Percentiles rank a stretch among this genome's conserved stretches.
These are phyloP conservation scores for Hanseniaspora sp. DNA, from an alignment of 1,139 yeast genomes.

Conservation along the genomic window DNA sequence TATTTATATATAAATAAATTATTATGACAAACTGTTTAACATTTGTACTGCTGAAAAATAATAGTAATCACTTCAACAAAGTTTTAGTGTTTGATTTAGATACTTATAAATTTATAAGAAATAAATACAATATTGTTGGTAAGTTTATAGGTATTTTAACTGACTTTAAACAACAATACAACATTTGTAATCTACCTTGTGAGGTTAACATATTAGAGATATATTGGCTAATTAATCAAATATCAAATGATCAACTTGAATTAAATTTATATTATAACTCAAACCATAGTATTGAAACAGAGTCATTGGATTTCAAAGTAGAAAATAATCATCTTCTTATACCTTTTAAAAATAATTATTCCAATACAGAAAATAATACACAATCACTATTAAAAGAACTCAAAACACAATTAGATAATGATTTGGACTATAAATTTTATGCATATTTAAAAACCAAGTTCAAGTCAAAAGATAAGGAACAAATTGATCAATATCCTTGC, in stretches of 20 bases:
- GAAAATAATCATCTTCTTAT: background rate
- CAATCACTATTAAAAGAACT: background rate
- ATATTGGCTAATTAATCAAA: background rate
- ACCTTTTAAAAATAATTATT: background rate
- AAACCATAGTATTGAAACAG: background rate
- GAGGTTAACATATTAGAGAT: conserved; percentile 4
- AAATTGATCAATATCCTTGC: conserved; percentile 3
- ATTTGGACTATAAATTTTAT: conserved; percentile 4
- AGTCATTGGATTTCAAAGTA: background rate
- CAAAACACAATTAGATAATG: background rate
- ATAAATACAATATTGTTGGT: conserved; percentile 3
- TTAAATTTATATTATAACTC: background rate
- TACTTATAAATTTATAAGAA: conserved; percentile 7
- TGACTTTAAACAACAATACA: conserved; percentile 9
- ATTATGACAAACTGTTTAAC: background rate
- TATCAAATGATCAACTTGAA: background rate
- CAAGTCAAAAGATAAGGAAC: background rate
- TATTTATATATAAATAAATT: too few relatives aligned
- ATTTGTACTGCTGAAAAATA: background rate
- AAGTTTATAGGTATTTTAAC: conserved; percentile 9
- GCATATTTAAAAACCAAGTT: conserved; percentile 8
- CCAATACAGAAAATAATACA: background rate
- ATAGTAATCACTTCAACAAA: background rate
- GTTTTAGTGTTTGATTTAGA: conserved; percentile 4
- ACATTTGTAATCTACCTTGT: conserved; percentile 5